Evolutionary conservation across 1,284 basidiomycete genomes (phyloP).

Genomic region (Cutaneotrichosporon sp.): DNA sequence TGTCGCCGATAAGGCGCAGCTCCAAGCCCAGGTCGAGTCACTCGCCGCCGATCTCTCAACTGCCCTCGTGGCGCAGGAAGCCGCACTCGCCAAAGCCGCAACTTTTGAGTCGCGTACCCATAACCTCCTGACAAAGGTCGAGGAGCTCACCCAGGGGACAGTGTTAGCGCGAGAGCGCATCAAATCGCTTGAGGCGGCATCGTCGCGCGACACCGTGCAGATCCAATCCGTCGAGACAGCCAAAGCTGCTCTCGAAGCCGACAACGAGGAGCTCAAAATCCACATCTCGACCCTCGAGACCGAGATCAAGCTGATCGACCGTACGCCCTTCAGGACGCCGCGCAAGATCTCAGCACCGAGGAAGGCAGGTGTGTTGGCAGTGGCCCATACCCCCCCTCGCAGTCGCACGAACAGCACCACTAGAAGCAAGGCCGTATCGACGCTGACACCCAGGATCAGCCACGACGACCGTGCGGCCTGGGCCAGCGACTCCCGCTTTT

Average conservation of each 20-base stretch:
- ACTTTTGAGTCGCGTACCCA: not conserved
- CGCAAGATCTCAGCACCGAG: no score
- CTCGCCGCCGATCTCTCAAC: not conserved
- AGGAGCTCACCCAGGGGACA: not conserved
- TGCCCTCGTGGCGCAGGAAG: not conserved
- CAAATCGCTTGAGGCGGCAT: not conserved
- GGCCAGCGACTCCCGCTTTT: no score
- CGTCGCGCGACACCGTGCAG: not conserved
- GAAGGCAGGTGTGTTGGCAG: no score
- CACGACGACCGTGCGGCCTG: no score
- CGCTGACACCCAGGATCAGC: no score
- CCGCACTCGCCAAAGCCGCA: not conserved
- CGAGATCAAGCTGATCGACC: not conserved
- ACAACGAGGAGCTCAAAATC: not conserved
- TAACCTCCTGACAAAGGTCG: not conserved
- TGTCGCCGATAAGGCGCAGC: not conserved
- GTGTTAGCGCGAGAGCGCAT: not conserved
- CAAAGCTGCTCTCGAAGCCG: not conserved
- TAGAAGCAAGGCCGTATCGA: no score
- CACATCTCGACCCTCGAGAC: not conserved
- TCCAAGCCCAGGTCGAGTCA: not conserved
- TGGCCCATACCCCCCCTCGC: no score
- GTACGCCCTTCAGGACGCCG: no score
- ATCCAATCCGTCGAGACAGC: not conserved
- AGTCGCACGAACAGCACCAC: no score